Conservation (phyloP, 1,284 basidiomycete genomes). For the Gomphus bonarii region DNA sequence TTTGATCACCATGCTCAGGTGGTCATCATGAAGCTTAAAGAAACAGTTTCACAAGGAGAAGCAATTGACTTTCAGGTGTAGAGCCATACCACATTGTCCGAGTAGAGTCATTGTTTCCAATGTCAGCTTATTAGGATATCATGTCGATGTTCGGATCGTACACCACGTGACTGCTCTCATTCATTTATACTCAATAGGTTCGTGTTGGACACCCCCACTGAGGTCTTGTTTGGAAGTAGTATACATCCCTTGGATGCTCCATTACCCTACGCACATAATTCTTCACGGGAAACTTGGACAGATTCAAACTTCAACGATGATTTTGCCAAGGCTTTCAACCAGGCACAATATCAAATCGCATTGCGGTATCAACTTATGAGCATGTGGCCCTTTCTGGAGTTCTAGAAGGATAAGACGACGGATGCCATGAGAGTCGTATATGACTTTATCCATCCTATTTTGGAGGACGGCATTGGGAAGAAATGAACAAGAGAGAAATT, state of each 20-base stretch:
- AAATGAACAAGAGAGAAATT: neutral
- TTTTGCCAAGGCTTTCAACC: conserved; percentile 19
- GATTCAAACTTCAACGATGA: conserved; percentile 16
- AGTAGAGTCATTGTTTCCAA: neutral
- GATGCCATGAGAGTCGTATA: conserved; percentile 34
- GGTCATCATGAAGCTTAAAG: conserved; percentile 29
- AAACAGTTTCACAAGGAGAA: conserved; percentile 30
- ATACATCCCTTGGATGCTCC: conserved; percentile 30
- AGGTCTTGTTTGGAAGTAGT: conserved; percentile 38
- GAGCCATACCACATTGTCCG: neutral
- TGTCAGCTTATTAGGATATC: neutral
- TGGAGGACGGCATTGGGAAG: neutral
- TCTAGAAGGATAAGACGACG: conserved; percentile 33
- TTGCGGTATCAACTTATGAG: conserved; percentile 27
- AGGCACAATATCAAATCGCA: conserved; percentile 30
- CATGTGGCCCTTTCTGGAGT: conserved; percentile 41
- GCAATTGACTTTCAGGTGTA: conserved; percentile 43
- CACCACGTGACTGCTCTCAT: neutral
- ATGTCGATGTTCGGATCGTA: neutral
- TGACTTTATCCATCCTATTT: neutral
- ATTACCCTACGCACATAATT: conserved; percentile 15
- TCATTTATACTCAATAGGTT: conserved; percentile 26
- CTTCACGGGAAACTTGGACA: conserved; percentile 23
- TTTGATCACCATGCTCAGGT: conserved; percentile 37
- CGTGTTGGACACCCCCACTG: conserved; percentile 42